Base-by-base conservation (phyloP, 2,329 filamentous ascomycete species). In the Teratosphaeria pseudoeucalypti region DNA sequence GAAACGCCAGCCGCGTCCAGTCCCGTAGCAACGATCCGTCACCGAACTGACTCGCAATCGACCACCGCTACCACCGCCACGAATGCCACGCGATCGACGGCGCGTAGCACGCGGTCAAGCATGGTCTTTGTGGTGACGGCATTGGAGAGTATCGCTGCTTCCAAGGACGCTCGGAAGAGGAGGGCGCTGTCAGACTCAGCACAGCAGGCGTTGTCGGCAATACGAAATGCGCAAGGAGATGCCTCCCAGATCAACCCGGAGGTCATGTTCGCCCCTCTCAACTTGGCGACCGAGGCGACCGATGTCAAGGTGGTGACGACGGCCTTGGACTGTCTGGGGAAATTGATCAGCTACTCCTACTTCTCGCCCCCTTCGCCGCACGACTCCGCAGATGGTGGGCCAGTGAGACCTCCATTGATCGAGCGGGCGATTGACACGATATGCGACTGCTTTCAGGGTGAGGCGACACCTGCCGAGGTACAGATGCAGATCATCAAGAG, bases 401-500 rank as follows among this genome's bases (percentile, higher is more conserved):
- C 58, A 39, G 63, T 64, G 32, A 62, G 63, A 52, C 80, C 88
- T 3, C 92, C 92, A 16, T 80, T 99, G 65, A 99, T 99, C 71
- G 95, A 99, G 76, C 85, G 92, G 65, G 94, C 95, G 61, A 99
- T 99, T 70, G 95, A 99, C 76, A 96, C 94, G 39, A 99, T 99
- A 79, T 99, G 94, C 80, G 92, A 97, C 72, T 99, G 94, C 74
- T 99, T 99, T 72, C 92, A 97, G 72, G 92, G 94, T 71, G 94
- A 99, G 77, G 89, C 89, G 1, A 99, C 95, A 0, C 86, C 90
- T 3, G 83, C 88, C 57, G 92, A 96, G 73, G 88, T 97, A 55
- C 94, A 99, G 75, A 84, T 97, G 68, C 94, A 99, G 76, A 99
- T 99, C 67, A 90, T 99, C 73, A 97, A 99, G 77, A 97, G 94